Percentiles rank a stretch among this genome's conserved stretches.
These are phyloP conservation scores for Zostera marina DNA, from an alignment of 116 monocot species.

Conservation along the genomic window DNA sequence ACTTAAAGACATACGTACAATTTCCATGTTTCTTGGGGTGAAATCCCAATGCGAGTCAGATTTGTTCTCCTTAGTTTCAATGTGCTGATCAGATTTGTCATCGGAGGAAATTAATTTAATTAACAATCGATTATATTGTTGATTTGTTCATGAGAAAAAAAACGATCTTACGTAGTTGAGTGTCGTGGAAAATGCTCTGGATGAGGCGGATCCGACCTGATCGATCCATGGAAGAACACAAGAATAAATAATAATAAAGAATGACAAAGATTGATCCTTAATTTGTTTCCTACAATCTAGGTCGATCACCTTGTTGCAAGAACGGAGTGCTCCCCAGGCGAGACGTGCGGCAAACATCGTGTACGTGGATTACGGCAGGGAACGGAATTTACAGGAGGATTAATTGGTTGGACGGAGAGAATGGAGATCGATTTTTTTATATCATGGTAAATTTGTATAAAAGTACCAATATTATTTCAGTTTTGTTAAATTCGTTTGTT, in stretches of 20 bases:
- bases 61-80: constrained; percentile 81
- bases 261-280: neutral
- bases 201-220: neutral
- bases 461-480: too few species aligned
- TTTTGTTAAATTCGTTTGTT: too few species aligned
- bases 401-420: too few species aligned
- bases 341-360: constrained; percentile 15
- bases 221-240: too few species aligned
- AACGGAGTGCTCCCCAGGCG: constrained; percentile 1
- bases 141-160: neutral
- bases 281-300: neutral
- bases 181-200: constrained; percentile 71
- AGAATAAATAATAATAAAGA: too few species aligned
- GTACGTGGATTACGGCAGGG: neutral
- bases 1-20: constrained; percentile 17
- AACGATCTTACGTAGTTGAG: constrained; percentile 60
- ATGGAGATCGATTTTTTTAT: too few species aligned
- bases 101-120: too few species aligned
- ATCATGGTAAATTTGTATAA: too few species aligned
- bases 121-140: too few species aligned
- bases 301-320: neutral
- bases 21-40: constrained; percentile 44
- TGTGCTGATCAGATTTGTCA: too few species aligned
- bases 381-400: neutral
- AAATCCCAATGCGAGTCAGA: constrained; percentile 65